Evolutionary conservation across 1,284 basidiomycete species (phyloP), one percentile per base, ranked within the genome.

Genomic region (Gastroboletus turbinatus): DNA sequence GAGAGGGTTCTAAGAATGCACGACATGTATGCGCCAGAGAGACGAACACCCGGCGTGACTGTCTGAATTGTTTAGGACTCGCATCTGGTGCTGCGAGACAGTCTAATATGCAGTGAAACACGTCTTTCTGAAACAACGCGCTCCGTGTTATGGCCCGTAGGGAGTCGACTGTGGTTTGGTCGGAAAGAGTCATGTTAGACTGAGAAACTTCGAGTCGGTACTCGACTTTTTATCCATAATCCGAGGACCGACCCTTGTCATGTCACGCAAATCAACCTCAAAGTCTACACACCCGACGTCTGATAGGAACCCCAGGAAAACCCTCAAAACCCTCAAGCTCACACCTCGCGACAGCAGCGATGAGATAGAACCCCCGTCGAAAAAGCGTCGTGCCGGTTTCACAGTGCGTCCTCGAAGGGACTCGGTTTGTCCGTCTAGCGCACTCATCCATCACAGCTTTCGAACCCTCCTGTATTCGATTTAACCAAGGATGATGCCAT

Each of bases 301-400:
- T 16, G 53, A 42, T 30, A 70, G 61, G 48, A 59, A 39, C 36
- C n/a, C 46, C 29, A 65, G 52, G 53, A 59, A 57, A 49, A 70
- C 71, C n/a, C 63, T 69, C 50, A 78, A 73, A 47, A 70, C 75
- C 2, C 68, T 78, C 35, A 77, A 73, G 52, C 61, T 79, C 29
- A 70, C 72, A 19, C 44, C 16, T 50, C 42, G 40, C 39, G 59
- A 69, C 10, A 42, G 67, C 25, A 27, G 50, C 30, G 59, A 66
- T 53, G 63, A 9, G n/a, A 17, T 9, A 1, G 56, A 65, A 25
- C 62, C 68, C 10, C 60, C 68, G 2, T 57, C 60, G 27, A 69
- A 74, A 58, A 82, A 75, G 53, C 77, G 81, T 60, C 64, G 79
- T 23, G 19, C 40, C 17, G 29, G 54, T 21, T 55, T 53, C 48